Evolutionary conservation across 2,329 filamentous ascomycete species (phyloP).

Genomic region (Aspergillus arachidicola): DNA sequence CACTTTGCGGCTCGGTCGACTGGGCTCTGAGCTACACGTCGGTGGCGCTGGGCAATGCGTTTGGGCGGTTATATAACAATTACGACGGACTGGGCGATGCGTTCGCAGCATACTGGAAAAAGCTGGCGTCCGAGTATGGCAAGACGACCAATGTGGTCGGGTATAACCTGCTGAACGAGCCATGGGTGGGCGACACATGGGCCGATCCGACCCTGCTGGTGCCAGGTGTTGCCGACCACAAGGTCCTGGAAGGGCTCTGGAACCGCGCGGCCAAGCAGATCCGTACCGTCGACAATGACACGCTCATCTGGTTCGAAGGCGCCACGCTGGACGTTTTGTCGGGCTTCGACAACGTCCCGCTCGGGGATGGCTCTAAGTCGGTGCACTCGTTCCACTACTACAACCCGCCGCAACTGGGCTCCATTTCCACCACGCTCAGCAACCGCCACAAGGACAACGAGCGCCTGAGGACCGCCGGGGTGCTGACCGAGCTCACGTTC

Average conservation of each 20-base stretch:
- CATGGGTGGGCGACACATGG: constrained; percentile 17
- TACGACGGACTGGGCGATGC: constrained; percentile 18
- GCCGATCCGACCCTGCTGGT: constrained; percentile 16
- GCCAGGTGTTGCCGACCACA: constrained; percentile 18
- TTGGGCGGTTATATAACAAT: constrained; percentile 21
- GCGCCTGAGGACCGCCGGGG: constrained; percentile 14
- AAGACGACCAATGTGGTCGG: constrained; percentile 12
- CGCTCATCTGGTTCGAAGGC: constrained; percentile 19
- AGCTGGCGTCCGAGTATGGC: constrained; percentile 14
- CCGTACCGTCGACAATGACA: constrained; percentile 17
- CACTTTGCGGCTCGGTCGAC: constrained; percentile 14
- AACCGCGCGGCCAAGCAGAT: constrained; percentile 14
- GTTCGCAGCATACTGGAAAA: constrained; percentile 19
- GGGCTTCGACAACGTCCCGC: constrained; percentile 18
- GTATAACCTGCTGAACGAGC: constrained; percentile 19
- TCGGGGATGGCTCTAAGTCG: constrained; percentile 19
- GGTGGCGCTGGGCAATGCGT: constrained; percentile 16
- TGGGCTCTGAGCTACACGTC: constrained; percentile 18
- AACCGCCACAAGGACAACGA: constrained; percentile 18
- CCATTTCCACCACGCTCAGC: constrained; percentile 16
- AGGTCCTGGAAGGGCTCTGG: constrained; percentile 16
- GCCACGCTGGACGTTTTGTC: constrained; percentile 16
- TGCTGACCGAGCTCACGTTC: constrained; percentile 20
- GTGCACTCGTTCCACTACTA: constrained; percentile 22
- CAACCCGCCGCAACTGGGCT: constrained; percentile 15